phyloP scores from a whole-genome alignment of 345 rosid genomes.

The Eucalyptus cloeziana region DNA sequence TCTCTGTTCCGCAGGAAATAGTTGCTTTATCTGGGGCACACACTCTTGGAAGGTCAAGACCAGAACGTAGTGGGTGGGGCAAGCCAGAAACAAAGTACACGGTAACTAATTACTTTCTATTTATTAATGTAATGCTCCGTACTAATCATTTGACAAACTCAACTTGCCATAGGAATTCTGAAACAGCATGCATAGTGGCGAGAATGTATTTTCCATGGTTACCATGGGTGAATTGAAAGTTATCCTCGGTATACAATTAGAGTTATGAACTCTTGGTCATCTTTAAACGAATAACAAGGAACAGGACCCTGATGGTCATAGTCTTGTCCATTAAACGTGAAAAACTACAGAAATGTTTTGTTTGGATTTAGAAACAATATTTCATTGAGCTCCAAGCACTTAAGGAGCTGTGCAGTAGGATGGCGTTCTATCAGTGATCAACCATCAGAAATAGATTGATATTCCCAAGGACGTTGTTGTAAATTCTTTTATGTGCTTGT shows the following conservation, averaged over 20 bases:
- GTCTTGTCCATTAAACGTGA: neutral
- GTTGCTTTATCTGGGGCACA: conserved; percentile 97
- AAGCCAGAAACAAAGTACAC: conserved; percentile 93
- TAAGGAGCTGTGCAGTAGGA: neutral
- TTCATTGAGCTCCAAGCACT: neutral
- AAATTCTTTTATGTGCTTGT: neutral
- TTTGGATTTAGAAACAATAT: neutral
- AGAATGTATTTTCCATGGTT: neutral
- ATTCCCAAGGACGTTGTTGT: neutral
- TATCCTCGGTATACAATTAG: neutral
- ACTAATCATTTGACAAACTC: neutral
- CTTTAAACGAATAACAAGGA: neutral
- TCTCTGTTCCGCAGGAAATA: conserved; percentile 48
- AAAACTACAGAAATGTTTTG: neutral
- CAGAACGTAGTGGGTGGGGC: conserved; percentile 96
- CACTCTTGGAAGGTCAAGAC: conserved; percentile 89
- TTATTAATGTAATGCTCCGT: neutral
- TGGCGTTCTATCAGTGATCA: neutral
- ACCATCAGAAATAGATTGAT: neutral
- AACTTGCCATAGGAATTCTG: neutral
- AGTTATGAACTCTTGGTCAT: neutral
- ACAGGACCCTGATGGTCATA: neutral
- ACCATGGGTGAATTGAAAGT: neutral
- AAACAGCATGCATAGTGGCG: neutral
- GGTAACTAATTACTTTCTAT: conserved; percentile 22